Evolutionary conservation across 2,329 filamentous ascomycete genomes (phyloP).

Genomic region (Zymoseptoria crescenta): DNA sequence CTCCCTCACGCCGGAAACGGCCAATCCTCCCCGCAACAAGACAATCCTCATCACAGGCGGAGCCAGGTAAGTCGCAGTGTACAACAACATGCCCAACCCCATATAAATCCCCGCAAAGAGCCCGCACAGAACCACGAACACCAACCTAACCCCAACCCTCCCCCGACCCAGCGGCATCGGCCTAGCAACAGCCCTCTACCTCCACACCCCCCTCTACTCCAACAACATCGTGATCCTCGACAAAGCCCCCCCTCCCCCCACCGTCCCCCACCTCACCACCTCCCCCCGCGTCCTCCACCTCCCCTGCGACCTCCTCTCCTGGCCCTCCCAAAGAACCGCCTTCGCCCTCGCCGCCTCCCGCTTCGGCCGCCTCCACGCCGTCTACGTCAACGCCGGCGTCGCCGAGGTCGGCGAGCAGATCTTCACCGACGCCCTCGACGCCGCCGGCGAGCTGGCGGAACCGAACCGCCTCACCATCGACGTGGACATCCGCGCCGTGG

Average conservation of each 20-base stretch:
- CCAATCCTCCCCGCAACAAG: conserved; percentile 19
- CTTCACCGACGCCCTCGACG: conserved; percentile 40
- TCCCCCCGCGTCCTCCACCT: conserved; percentile 25
- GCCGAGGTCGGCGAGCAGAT: conserved; percentile 44
- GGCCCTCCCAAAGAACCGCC: conserved; percentile 38
- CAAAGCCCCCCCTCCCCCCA: conserved; percentile 10
- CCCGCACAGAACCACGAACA: neutral
- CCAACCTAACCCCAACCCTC: neutral
- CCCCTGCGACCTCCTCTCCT: conserved; percentile 40
- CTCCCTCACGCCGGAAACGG: conserved; percentile 17
- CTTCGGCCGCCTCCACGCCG: conserved; percentile 39
- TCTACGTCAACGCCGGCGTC: conserved; percentile 46
- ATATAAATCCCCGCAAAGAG: too few species aligned
- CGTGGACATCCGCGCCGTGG: conserved; percentile 41
- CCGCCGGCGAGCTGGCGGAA: conserved; percentile 36
- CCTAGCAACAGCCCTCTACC: conserved; percentile 24
- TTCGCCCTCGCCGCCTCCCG: conserved; percentile 36
- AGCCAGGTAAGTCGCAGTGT: too few species aligned
- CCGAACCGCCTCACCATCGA: conserved; percentile 40
- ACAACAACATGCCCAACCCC: too few species aligned
- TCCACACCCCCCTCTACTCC: conserved; percentile 19
- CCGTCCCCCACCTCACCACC: conserved; percentile 12
- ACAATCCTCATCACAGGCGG: conserved; percentile 28
- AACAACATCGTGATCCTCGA: conserved; percentile 27
- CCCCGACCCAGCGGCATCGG: conserved; percentile 21